Conservation (phyloP, 192 early-diverging fungal genomes). For the Coemansia erecta region DNA sequence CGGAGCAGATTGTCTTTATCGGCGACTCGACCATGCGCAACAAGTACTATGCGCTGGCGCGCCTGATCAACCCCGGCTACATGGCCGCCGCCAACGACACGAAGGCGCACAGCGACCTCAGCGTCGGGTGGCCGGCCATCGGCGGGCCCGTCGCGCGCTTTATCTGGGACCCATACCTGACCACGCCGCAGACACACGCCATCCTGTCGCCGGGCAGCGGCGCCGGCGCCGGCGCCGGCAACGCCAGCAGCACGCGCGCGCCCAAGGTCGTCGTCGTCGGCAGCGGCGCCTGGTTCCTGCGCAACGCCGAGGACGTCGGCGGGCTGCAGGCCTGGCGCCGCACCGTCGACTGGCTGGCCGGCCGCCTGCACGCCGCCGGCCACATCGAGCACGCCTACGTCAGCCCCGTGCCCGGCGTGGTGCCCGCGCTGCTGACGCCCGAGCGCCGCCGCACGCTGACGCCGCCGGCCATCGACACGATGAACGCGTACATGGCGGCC, state of each 20-base stretch:
- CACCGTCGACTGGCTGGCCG: constrained; percentile 41
- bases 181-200: constrained; percentile 35
- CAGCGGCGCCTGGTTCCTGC: constrained; percentile 67
- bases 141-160: constrained; percentile 55
- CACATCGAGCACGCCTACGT: constrained; percentile 27
- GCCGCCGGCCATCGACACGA: constrained; percentile 43
- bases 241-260: background rate
- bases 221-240: too few species aligned
- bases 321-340: constrained; percentile 50
- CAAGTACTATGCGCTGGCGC: constrained; percentile 58
- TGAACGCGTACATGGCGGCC: constrained; percentile 57
- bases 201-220: constrained; percentile 16
- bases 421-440: constrained; percentile 50
- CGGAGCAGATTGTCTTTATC: constrained; percentile 55
- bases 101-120: constrained; percentile 33
- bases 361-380: constrained; percentile 3
- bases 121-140: constrained; percentile 38
- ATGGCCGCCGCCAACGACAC: constrained; percentile 18
- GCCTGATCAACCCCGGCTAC: constrained; percentile 42
- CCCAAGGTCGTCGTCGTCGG: constrained; percentile 55
- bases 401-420: constrained; percentile 46
- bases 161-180: constrained; percentile 74
- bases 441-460: constrained; percentile 52
- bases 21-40: constrained; percentile 69
- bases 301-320: constrained; percentile 45